phyloP scores from a whole-genome alignment of 1,284 basidiomycete genomes.

The Leccinum pallidistipes region DNA sequence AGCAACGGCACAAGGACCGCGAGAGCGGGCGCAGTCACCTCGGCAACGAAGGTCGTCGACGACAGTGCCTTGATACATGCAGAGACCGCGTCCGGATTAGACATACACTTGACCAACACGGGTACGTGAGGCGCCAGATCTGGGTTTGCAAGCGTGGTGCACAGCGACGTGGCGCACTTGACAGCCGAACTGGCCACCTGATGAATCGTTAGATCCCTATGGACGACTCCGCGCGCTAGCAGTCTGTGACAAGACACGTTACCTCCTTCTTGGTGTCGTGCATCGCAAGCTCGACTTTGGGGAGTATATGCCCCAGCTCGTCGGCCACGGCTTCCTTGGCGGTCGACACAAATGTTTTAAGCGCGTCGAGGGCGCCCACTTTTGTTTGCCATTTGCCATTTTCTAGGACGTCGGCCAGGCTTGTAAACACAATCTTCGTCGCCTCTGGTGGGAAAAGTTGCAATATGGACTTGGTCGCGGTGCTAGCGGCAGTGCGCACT shows the following conservation, averaged over 20 bases:
- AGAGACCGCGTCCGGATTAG: slow-evolving; percentile 83
- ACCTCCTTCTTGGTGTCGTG: slow-evolving; percentile 98
- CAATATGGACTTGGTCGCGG: slow-evolving; percentile 85
- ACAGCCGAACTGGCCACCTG: slow-evolving; percentile 87
- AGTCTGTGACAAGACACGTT: not conserved
- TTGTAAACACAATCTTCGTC: slow-evolving; percentile 70
- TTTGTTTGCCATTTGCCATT: slow-evolving; percentile 95
- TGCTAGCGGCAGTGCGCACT: slow-evolving; percentile 78
- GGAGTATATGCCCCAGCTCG: slow-evolving; percentile 82
- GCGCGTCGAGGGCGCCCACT: slow-evolving; percentile 89
- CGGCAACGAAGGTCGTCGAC: slow-evolving; percentile 94
- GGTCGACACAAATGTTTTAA: slow-evolving; percentile 70
- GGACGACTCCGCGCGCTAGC: slow-evolving; percentile 16
- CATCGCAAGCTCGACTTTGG: slow-evolving; percentile 89
- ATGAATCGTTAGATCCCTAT: slow-evolving; percentile 7
- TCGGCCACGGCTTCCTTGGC: slow-evolving; percentile 84
- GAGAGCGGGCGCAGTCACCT: slow-evolving; percentile 94
- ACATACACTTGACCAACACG: slow-evolving; percentile 94
- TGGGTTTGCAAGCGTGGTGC: slow-evolving; percentile 90
- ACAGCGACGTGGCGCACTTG: slow-evolving; percentile 93
- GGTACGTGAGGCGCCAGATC: slow-evolving; percentile 92
- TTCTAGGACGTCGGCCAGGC: slow-evolving; percentile 74
- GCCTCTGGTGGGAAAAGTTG: slow-evolving; percentile 87
- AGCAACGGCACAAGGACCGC: slow-evolving; percentile 96
- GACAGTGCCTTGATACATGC: slow-evolving; percentile 96